These are phyloP conservation scores for Cladosporium austrohemisphaericum DNA, from an alignment of 2,329 filamentous ascomycete genomes.

Conservation along the genomic window DNA sequence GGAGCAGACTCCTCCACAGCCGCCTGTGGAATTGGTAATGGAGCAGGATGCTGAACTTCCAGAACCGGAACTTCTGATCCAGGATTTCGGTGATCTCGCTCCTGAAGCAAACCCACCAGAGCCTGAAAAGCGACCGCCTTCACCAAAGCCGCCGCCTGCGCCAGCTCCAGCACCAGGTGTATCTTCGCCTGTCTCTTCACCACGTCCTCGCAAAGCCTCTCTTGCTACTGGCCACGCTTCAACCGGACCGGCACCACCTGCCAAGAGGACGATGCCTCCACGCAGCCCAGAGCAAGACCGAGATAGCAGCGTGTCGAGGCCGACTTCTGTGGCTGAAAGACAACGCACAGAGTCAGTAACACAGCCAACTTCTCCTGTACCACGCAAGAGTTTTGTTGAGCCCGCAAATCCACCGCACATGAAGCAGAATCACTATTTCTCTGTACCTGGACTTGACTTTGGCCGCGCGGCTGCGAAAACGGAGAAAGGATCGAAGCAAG, in stretches of 20 bases:
- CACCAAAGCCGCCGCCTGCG: constrained; percentile 7
- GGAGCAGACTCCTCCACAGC: constrained; percentile 10
- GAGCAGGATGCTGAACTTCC: neutral
- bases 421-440: constrained; percentile 34
- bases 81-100: constrained; percentile 6
- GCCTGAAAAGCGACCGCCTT: constrained; percentile 2
- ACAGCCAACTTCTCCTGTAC: constrained; percentile 15
- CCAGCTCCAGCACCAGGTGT: neutral
- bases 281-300: neutral
- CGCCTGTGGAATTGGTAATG: constrained; percentile 1
- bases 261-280: neutral
- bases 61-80: neutral
- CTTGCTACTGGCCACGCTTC: constrained; percentile 13
- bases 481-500: constrained; percentile 33
- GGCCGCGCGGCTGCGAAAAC: constrained; percentile 19
- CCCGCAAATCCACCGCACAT: constrained; percentile 33
- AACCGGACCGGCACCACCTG: constrained; percentile 7
- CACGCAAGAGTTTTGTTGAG: constrained; percentile 25
- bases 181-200: constrained; percentile 2
- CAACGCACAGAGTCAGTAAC: constrained; percentile 10
- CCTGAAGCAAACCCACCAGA: neutral
- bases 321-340: neutral
- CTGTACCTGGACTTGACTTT: constrained; percentile 28
- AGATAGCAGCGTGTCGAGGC: constrained; percentile 1
- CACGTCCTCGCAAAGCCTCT: constrained; percentile 14